Evolutionary conservation across 2,329 filamentous ascomycete genomes (phyloP), one percentile per base, ranked within the genome.

Genomic region (Stachybotrys chartarum): DNA sequence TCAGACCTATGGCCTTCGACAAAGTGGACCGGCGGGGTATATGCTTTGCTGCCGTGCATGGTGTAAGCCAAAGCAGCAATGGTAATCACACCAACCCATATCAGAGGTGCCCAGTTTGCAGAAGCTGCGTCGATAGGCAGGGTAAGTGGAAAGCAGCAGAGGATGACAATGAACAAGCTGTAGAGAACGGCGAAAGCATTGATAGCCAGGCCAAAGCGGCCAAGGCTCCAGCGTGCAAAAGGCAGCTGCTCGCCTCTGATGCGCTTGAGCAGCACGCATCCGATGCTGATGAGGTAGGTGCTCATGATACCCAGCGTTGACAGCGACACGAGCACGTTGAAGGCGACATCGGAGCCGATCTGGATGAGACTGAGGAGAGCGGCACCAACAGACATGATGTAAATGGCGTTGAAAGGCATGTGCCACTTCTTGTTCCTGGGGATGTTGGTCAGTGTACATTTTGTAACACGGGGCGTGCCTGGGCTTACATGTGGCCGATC

Each of bases 211-310:
- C 74, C 73, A 47, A 63, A 68, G 7, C 60, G 60, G 1, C 74
- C 72, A 11, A 78, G 67, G 45, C 60, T 68, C 70, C 67, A 76
- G 30, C 67, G 64, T 8, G 66, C 64, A 0, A 62, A 65, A 0
- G 71, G 72, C 0, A 77, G 61, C 0, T 66, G 61, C 31, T 68
- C 60, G 16, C 63, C 58, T 1, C 60, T 63, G 39, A 75, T 52
- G 5, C 74, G 69, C 52, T 67, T 67, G 57, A 68, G 63, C 42
- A 72, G 59, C 10, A 66, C 59, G 50, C 67, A 67, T 48, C 67
- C 66, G 51, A 70, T 67, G 24, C 64, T 66, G 35, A 70, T 62
- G 31, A 68, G 61, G 57, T 72, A 72, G 6, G 67, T 70, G 17
- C 60, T 62, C 56, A 70, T 63, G 24, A 72, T 63, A 3, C 64